Conservation (phyloP, 2,329 filamentous ascomycete genomes). For the Fusarium liriodendri region DNA sequence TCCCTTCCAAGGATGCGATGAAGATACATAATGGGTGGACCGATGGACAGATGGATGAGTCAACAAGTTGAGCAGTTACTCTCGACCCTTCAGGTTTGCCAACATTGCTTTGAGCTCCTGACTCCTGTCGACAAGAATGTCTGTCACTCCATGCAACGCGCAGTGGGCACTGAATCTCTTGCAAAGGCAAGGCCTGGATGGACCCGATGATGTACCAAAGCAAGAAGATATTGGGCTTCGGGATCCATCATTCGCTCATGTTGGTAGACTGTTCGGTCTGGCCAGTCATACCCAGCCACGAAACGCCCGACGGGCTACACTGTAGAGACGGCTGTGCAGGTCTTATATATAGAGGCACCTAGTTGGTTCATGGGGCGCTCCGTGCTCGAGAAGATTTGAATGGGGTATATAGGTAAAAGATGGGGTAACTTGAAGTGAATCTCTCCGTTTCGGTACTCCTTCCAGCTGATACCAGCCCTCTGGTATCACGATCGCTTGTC, state of each 20-base stretch:
- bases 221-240: no score
- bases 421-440: no score
- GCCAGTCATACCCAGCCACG: no score
- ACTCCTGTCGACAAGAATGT: not conserved
- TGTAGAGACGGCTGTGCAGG: no score
- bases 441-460: no score
- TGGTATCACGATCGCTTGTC: not conserved
- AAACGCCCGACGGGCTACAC: not conserved
- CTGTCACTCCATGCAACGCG: no score
- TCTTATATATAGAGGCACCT: not conserved
- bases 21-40: not conserved
- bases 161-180: no score
- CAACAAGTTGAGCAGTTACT: not conserved
- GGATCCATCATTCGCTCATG: no score
- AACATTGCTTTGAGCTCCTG: not conserved
- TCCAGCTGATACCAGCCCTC: not conserved
- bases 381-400: not conserved
- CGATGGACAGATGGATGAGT: not conserved
- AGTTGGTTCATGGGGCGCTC: not conserved
- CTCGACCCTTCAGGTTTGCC: not conserved
- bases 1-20: not conserved
- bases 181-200: no score
- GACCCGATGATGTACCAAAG: no score
- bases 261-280: no score
- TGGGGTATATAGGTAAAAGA: not conserved